Percentiles rank a stretch among this genome's conserved stretches.
Conservation (phyloP, 2,329 filamentous ascomycete species). For the Fusarium guadeloupense region DNA sequence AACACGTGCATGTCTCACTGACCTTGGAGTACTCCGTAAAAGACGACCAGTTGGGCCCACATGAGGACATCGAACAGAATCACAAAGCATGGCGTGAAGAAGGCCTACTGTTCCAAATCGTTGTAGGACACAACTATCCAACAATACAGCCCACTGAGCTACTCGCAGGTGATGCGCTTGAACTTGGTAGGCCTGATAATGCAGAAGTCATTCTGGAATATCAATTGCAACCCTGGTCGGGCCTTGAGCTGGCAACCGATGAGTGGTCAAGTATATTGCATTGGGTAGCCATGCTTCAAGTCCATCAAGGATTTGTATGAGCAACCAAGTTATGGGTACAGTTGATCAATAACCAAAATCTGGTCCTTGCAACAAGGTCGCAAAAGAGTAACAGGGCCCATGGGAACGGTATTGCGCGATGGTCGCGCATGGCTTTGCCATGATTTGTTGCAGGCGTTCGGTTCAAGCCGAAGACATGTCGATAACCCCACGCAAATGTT, state of each 20-base stretch:
- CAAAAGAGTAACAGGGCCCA: slow-evolving; percentile 8
- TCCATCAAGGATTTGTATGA: neutral
- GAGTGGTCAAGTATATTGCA: neutral
- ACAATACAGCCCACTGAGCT: neutral
- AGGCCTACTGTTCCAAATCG: neutral
- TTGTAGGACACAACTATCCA: neutral
- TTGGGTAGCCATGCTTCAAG: slow-evolving; percentile 4
- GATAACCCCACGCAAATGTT: slow-evolving; percentile 10
- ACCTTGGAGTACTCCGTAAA: neutral
- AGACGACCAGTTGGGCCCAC: neutral
- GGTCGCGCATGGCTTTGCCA: slow-evolving; percentile 7
- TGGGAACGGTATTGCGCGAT: slow-evolving; percentile 28
- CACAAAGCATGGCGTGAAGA: slow-evolving; percentile 2
- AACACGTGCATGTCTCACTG: slow-evolving; percentile 35
- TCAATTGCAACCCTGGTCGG: neutral
- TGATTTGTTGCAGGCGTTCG: slow-evolving; percentile 28
- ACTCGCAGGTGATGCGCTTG: neutral
- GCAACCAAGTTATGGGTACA: neutral
- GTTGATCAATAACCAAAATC: slow-evolving; percentile 1
- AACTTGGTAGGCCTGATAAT: neutral
- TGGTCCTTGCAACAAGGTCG: neutral
- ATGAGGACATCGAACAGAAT: slow-evolving; percentile 6
- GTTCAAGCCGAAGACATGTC: slow-evolving; percentile 27
- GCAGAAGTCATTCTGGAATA: neutral
- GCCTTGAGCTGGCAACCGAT: slow-evolving; percentile 11